These are phyloP conservation scores for Jatropha podagrica DNA, from an alignment of 441 rosid species.

Conservation along the genomic window DNA sequence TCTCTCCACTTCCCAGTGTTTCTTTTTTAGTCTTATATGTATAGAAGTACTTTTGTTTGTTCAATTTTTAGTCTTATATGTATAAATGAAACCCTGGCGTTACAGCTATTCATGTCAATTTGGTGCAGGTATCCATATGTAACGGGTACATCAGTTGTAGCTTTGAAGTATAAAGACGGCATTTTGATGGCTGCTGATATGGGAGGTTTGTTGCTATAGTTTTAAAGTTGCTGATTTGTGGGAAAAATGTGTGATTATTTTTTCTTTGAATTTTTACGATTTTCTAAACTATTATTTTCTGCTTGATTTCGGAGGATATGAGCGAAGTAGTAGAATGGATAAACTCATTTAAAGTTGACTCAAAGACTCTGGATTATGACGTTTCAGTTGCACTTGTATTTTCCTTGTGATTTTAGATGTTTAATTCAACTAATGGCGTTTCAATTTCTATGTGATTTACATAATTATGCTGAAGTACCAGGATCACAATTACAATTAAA, in stretches of 20 bases:
- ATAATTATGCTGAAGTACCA: background rate
- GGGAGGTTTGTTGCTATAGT: slow-evolving; percentile 55
- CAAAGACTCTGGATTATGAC: background rate
- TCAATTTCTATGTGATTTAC: background rate
- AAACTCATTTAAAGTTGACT: background rate
- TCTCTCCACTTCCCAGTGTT: background rate
- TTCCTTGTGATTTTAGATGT: background rate
- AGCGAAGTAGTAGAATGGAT: background rate
- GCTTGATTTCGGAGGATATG: background rate
- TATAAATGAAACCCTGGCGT: slow-evolving; percentile 3
- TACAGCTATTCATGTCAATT: background rate
- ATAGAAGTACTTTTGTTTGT: background rate
- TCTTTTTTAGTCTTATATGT: background rate
- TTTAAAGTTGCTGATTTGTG: background rate
- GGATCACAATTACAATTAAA: background rate
- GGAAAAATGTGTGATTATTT: background rate
- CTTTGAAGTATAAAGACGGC: slow-evolving; percentile 91
- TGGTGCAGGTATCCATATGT: slow-evolving; percentile 75
- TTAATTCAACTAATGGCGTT: background rate
- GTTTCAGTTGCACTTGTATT: background rate
- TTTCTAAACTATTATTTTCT: background rate
- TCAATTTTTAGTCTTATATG: background rate
- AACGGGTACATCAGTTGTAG: slow-evolving; percentile 86
- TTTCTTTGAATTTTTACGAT: background rate
- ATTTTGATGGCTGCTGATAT: slow-evolving; percentile 94